Evolutionary conservation across 2,329 filamentous ascomycete species (phyloP).

Genomic region (Cladosporium sp.): DNA sequence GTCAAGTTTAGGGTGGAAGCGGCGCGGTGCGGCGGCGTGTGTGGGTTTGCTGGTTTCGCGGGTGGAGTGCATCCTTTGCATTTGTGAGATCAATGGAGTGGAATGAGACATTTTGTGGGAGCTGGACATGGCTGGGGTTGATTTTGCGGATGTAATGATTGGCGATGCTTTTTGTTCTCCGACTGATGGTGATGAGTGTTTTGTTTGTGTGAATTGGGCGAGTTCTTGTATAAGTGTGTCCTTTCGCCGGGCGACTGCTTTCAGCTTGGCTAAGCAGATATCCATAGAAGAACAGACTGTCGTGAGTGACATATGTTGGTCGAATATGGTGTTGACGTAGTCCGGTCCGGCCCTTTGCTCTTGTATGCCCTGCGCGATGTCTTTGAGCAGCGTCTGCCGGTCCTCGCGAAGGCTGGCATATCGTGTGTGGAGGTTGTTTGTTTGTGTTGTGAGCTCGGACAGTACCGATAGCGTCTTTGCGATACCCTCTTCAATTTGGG

Average conservation of each 20-base stretch:
- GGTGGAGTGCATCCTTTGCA: not conserved
- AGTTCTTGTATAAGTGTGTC: constrained; percentile 16
- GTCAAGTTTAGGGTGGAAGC: not conserved
- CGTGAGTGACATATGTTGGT: constrained; percentile 28
- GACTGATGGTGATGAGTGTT: not conserved
- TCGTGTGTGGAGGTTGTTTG: constrained; percentile 24
- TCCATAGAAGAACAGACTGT: constrained; percentile 31
- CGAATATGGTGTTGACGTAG: constrained; percentile 24
- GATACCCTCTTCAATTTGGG: not conserved
- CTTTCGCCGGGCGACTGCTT: constrained; percentile 28
- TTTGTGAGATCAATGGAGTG: not conserved
- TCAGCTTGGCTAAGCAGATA: constrained; percentile 31
- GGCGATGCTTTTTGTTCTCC: not conserved
- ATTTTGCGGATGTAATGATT: not conserved
- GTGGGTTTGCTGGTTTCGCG: not conserved
- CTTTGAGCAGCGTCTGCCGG: constrained; percentile 24
- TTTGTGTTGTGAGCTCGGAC: constrained; percentile 21
- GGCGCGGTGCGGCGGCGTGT: not conserved
- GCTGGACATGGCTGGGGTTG: not conserved
- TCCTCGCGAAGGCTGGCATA: constrained; percentile 28
- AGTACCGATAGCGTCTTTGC: constrained; percentile 6
- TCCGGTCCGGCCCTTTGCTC: constrained; percentile 23
- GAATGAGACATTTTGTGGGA: not conserved
- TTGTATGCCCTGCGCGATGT: constrained; percentile 23
- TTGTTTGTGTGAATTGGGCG: not conserved